These are phyloP conservation scores for Podila epicladia DNA, from an alignment of 192 early-diverging fungal species.

Conservation along the genomic window DNA sequence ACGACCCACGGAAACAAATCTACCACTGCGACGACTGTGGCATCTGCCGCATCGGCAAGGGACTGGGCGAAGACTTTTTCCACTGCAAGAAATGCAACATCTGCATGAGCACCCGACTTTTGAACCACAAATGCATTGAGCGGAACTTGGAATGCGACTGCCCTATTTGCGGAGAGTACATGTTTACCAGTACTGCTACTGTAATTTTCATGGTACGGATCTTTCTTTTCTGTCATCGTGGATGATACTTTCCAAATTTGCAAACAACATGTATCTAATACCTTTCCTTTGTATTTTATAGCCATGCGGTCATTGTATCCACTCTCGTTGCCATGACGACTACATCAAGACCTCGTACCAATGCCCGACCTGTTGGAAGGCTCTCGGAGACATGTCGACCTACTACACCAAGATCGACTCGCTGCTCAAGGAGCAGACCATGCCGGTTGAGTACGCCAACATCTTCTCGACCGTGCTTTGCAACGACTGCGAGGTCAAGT, in stretches of 20 bases:
- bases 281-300: slow-evolving; percentile 21
- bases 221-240: not conserved
- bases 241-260: not conserved
- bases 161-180: slow-evolving; percentile 96
- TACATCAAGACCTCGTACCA: slow-evolving; percentile 92
- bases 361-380: slow-evolving; percentile 95
- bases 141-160: slow-evolving; percentile 91
- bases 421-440: slow-evolving; percentile 73
- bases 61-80: slow-evolving; percentile 82
- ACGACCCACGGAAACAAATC: slow-evolving; percentile 80
- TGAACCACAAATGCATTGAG: slow-evolving; percentile 91
- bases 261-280: not conserved
- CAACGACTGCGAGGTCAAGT: slow-evolving; percentile 93
- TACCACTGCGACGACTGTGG: slow-evolving; percentile 95
- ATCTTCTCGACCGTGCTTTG: slow-evolving; percentile 79
- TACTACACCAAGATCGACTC: slow-evolving; percentile 87
- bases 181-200: slow-evolving; percentile 85
- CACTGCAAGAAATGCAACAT: slow-evolving; percentile 94
- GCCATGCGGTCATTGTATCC: slow-evolving; percentile 94
- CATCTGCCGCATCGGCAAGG: slow-evolving; percentile 89
- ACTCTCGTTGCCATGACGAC: slow-evolving; percentile 82
- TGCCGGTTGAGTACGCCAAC: slow-evolving; percentile 90
- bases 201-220: slow-evolving; percentile 84
- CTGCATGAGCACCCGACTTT: slow-evolving; percentile 82
- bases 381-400: slow-evolving; percentile 81